A percentile compares a stretch with the other conserved stretches of the same genome.
These are phyloP conservation scores for Nigrospora osmanthi DNA, from an alignment of 2,329 filamentous ascomycete species.

Conservation along the genomic window DNA sequence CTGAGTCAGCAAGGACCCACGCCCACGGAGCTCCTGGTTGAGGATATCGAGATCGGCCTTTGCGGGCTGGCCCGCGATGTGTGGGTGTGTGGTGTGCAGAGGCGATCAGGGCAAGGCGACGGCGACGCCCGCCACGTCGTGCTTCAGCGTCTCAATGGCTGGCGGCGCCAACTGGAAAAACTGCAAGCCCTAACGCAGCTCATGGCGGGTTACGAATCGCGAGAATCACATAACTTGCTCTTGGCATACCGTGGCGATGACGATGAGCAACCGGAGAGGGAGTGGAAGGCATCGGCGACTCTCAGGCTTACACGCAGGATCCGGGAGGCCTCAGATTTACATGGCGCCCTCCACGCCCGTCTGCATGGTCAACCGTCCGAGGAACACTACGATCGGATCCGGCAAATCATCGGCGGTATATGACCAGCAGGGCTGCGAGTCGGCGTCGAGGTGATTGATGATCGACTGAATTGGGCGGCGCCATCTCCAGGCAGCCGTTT, in stretches of 20 bases:
- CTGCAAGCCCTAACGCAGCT: background rate
- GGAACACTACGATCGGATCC: background rate
- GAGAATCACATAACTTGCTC: background rate
- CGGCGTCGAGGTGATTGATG: background rate
- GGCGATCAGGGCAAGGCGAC: background rate
- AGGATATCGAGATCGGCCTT: slow-evolving; percentile 3
- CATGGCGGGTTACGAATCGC: background rate
- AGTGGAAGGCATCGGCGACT: background rate
- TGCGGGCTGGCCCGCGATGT: background rate
- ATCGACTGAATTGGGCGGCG: background rate
- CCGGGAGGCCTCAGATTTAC: background rate
- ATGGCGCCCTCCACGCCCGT: background rate
- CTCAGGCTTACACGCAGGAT: background rate
- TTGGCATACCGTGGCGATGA: background rate
- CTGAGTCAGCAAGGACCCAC: background rate
- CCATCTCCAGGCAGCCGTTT: background rate
- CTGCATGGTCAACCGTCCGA: background rate
- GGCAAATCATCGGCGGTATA: background rate
- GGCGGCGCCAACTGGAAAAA: background rate
- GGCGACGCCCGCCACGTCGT: background rate
- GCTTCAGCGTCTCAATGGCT: background rate
- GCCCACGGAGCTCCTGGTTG: background rate
- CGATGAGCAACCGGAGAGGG: background rate
- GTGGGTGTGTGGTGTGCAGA: background rate
- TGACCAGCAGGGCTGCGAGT: background rate